phyloP scores from a whole-genome alignment of 345 rosid species.

The Iberis pinnata region DNA sequence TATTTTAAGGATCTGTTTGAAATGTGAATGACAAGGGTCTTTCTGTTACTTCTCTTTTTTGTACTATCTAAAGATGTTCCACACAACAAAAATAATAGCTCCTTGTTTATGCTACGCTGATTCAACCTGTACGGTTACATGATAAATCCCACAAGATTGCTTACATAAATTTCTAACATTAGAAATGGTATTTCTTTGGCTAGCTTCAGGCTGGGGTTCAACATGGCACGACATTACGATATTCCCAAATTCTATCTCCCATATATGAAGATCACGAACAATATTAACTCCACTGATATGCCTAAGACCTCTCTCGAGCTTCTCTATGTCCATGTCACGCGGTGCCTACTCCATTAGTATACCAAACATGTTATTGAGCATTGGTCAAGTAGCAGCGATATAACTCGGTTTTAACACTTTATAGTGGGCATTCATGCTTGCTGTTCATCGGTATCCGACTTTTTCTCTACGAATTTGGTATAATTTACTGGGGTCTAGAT shows the following conservation, averaged over 20 bases:
- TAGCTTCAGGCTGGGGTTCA: slow-evolving; percentile 42
- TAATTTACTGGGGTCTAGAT: too few relatives aligned
- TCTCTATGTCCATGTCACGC: slow-evolving; percentile 36
- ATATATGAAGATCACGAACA: slow-evolving; percentile 67
- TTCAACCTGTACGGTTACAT: slow-evolving; percentile 73
- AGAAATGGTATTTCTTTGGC: slow-evolving; percentile 38
- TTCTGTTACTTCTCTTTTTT: not conserved
- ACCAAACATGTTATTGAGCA: slow-evolving; percentile 47
- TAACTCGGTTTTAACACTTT: too few relatives aligned
- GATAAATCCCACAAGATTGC: slow-evolving; percentile 45
- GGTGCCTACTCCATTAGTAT: slow-evolving; percentile 71
- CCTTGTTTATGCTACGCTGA: slow-evolving; percentile 20
- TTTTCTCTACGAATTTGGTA: too few relatives aligned
- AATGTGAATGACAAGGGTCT: not conserved
- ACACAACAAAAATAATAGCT: not conserved
- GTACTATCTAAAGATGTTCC: slow-evolving; percentile 1
- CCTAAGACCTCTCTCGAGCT: slow-evolving; percentile 41
- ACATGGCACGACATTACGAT: slow-evolving; percentile 62
- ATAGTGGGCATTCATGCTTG: too few relatives aligned
- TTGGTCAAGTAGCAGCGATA: slow-evolving; percentile 52
- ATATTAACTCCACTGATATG: slow-evolving; percentile 44
- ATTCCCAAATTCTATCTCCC: slow-evolving; percentile 70
- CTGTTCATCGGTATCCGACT: too few relatives aligned
- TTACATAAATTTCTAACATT: slow-evolving; percentile 49
- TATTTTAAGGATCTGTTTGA: not conserved